Percentiles rank a stretch among this genome's conserved stretches.
Conservation (phyloP, 1,284 basidiomycete species). For the Trichosporon faecale region DNA sequence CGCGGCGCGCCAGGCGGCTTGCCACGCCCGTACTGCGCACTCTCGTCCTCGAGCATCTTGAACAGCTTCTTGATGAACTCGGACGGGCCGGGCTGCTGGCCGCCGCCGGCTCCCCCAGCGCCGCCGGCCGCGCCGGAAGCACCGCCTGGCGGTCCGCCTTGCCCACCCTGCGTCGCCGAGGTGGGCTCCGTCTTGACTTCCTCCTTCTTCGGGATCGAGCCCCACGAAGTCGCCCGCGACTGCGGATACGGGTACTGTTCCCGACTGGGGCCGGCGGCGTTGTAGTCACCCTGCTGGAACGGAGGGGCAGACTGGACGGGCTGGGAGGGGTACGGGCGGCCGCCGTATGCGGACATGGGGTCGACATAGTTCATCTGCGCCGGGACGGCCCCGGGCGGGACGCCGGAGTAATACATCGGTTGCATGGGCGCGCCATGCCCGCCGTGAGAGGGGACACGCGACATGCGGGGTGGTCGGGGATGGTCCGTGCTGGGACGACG, state of each 20-base stretch:
- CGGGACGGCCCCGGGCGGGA: slow-evolving; percentile 11
- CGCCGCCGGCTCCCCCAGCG: background rate
- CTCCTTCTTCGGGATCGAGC: slow-evolving; percentile 11
- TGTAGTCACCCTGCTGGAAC: slow-evolving; percentile 16
- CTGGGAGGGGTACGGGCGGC: slow-evolving; percentile 10
- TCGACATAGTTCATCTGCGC: slow-evolving; percentile 19
- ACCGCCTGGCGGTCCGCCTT: background rate
- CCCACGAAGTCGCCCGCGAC: background rate
- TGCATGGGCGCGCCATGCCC: slow-evolving; percentile 19
- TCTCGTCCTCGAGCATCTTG: slow-evolving; percentile 60
- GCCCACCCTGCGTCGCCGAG: background rate
- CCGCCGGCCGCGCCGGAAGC: background rate
- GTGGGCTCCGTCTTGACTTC: background rate
- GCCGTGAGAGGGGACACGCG: slow-evolving; percentile 21
- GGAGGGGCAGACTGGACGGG: background rate
- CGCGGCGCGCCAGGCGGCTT: slow-evolving; percentile 33
- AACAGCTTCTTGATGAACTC: slow-evolving; percentile 97
- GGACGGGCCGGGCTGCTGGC: slow-evolving; percentile 43
- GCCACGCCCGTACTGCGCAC: slow-evolving; percentile 38
- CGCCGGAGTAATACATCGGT: slow-evolving; percentile 19
- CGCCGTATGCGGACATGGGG: slow-evolving; percentile 16
- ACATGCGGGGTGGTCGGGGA: slow-evolving; percentile 14
- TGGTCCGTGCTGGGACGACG: background rate
- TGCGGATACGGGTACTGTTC: slow-evolving; percentile 18
- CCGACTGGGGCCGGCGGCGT: slow-evolving; percentile 23